Evolutionary conservation across 352 stramenopile genomes (phyloP), one percentile per base, ranked within the genome.

Genomic region (Globisporangium uncinulatum): DNA sequence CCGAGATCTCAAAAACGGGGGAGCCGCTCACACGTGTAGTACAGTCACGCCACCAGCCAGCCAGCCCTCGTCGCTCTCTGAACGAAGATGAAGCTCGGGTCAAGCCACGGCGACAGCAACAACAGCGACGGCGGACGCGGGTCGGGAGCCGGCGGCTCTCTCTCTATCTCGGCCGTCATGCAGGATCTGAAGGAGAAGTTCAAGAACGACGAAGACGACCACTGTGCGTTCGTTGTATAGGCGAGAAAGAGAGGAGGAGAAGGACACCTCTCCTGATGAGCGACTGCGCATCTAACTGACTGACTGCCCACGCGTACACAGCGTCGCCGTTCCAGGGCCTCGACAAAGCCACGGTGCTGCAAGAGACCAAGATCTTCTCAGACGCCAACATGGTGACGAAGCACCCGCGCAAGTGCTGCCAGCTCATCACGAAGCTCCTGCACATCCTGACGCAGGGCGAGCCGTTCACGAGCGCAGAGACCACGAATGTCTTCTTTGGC

Each of bases 301-400:
- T 29, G 24, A 1, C 24, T 29, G 24, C 24, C 24, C 24, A 29
- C 36, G 15, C 19, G 1, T 62, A n/a, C 17, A 19, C 59, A 94
- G 90, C 79, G 36, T 97, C 88, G 32, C 93, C 95, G 5, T 99
- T 97, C 77, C 83, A 96, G 62, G 86, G 93, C 13, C 71, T 99
- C 54, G 93, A 98, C 69, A 98, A 98, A 73, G 89, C 92, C 10
- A 97, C 86, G 4, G 94, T 98, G 46, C 81, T 99, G 54, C 96
- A 99, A 79, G 97, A 99, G 70, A 97, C 89, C 57, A 96, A 98
- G 63, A 98, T 98, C 62, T 99, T 99, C 76, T 97, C 98, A 61
- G 96, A 99, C 72, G 89, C 96, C 15, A 95, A 94, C 21, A 96
- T 95, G 32, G 97, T 99, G 31, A 98, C 92, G 54, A 87, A 97